Evolutionary conservation across 805 yeast species (phyloP), one percentile per base, ranked within the genome.

Genomic region (Starmerella vaccinii): DNA sequence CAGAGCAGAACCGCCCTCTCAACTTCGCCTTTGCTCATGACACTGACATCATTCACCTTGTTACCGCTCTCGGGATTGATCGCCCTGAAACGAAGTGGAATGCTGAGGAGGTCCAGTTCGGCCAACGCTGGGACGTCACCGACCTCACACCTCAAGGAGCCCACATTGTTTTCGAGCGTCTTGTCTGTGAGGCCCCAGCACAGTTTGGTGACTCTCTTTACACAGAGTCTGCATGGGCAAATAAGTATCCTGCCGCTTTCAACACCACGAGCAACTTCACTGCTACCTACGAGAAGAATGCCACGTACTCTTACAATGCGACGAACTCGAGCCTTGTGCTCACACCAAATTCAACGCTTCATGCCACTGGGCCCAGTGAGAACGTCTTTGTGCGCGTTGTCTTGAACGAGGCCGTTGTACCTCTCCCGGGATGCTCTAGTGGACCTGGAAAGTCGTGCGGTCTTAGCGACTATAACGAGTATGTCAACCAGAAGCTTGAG

Each of bases 1-100:
- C 66, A 9, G 61, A 61, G 49, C 46, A 50, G 54, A 71, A 60
- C 8, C 58, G 59, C 9, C 63, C 73, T 52, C 61, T 78, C 33
- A 70, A 73, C 63, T 68, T 73, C 50, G 67, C 72, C 16, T 77
- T 77, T 61, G 69, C 78, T 18, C 83, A 78, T 62, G 83, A 78
- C 59, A 76, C 80, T 24, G 80, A 78, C 58, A 63, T 77, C 38
- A 76, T 76, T 52, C 68, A 73, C 22, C 68, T 72, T 55, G 70
- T 72, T 42, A 61, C 77, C 21, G 69, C 77, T 2, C 64, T 77
- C 32, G 81, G 81, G 3, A 51, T 78, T 33, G 66, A 73, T 21
- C 65, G 62, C 33, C 72, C 75, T 13, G 68, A 63, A 12, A 57
- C 63, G 18, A 59, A 67, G 21, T 72, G 73, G 55, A 66, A 67